Evolutionary conservation across 345 rosid species (phyloP), one percentile per base, ranked within the genome.

Genomic region (Combretum micranthum): DNA sequence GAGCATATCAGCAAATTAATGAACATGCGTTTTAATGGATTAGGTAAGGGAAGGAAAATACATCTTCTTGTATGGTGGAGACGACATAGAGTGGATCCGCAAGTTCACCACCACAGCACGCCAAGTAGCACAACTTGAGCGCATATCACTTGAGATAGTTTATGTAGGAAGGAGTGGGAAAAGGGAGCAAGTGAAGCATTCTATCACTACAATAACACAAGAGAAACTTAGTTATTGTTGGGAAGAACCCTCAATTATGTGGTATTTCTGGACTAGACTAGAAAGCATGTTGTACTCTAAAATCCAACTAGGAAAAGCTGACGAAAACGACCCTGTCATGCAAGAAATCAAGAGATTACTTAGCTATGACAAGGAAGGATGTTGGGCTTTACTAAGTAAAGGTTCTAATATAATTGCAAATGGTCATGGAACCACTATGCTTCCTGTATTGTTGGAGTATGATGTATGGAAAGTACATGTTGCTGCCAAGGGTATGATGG

Each of bases 241-340:
- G 90, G 54, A 50, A 39, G 88, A 88, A 60, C 73, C 68, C 20
- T 65, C 92, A 10, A 67, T 84, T 80, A 80, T 92, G 45, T 88
- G 96, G 98, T 86, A 86, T 83, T 92, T 92, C 64, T 92, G 98
- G 98, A 83, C 84, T 23, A 73, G 98, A 61, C 69, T 92, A 0
- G 87, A 92, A 72, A 84, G 87, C 69, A 88, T 92, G 96, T 45
- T 92, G 19, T 88, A 78, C 82, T 92, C 98, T 63, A 88, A 88
- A 76, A 81, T 88, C 63, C 96, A 88, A 71, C 79, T 84, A 9
- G 90, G 82, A 51, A 79, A 66, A 60, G 73, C 74, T 3, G 95
- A 86, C 46, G 95, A 84, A 22, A 70, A 64, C 2, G 96, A 86
- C 54, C 73, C 60, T n/a, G 68, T 74, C 78, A 82, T 83, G 85